Evolutionary conservation across 345 rosid species (phyloP).

Genomic region (Hevea brasiliensis): DNA sequence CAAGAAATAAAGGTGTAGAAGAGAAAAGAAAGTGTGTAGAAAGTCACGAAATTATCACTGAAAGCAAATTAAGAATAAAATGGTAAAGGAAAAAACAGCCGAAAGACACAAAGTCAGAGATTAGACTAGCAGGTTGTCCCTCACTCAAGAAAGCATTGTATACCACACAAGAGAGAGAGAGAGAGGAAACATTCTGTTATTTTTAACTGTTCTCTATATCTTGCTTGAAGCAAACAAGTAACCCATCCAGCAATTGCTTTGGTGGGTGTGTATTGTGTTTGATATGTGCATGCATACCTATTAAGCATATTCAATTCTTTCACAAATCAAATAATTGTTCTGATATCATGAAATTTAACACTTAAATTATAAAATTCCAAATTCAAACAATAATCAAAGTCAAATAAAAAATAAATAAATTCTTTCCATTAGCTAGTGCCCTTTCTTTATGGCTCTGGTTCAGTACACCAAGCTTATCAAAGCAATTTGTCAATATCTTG

Average conservation of each 20-base stretch:
- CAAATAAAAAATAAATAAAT: no score
- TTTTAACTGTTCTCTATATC: background rate
- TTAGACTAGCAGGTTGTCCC: conserved; percentile 26
- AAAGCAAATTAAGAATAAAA: background rate
- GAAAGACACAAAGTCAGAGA: conserved; percentile 29
- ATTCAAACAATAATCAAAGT: no score
- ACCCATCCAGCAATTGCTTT: conserved; percentile 23
- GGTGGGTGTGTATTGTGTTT: conserved; percentile 26
- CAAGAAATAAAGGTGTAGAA: background rate
- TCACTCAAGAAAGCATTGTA: conserved; percentile 23
- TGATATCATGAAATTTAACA: no score
- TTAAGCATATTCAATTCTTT: no score
- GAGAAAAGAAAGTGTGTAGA: conserved; percentile 7
- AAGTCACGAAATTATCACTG: conserved; percentile 16
- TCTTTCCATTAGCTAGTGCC: no score
- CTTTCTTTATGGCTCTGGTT: no score
- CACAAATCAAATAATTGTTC: no score
- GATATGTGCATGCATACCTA: conserved; percentile 1
- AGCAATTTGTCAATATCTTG: no score
- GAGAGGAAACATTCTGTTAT: conserved; percentile 15
- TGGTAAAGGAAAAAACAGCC: conserved; percentile 5
- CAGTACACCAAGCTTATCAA: no score
- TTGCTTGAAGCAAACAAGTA: conserved; percentile 15
- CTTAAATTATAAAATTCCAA: no score
- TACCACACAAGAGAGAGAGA: conserved; percentile 17